Base-by-base conservation (phyloP, 306 rosid genomes). In the Dryas alaskensis region DNA sequence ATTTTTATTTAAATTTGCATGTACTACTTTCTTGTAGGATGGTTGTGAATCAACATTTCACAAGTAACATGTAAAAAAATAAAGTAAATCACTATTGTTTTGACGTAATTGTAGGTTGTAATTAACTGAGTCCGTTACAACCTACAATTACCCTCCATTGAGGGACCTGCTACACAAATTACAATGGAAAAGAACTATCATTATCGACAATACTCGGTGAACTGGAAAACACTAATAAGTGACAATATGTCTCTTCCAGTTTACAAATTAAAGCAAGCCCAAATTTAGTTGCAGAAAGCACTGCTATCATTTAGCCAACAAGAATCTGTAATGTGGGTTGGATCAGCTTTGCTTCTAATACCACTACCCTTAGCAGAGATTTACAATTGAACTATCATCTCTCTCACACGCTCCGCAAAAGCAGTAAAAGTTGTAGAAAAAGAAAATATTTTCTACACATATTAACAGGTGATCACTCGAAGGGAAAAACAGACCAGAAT, bases 391-490 rank as follows among this genome's bases (percentile, higher is more conserved):
- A 51, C 71, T 45, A 50, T 58, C 63, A 31, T 53, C 62, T 49
- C 45, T 42, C 43, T 31, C 58, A 68, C 48, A 45, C 58, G 37
- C 51, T 67, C 40, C 39, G 40, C 54, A 6, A 51, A 42, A 25
- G 59, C n/a, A 69, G 7, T 27, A 52, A 47, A 59, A 55, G 70
- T 8, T 48, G 46, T 11, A 27, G 9, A 3, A 27, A 69, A 65
- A 53, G 43, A 43, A 4, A 10, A 17, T 43, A 16, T 60, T 76
- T 69, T 76, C 79, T 83, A 80, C 89, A 88, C 54, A 65, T 79
- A 83, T 82, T 68, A 78, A 78, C 81, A 86, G 81, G 78, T 4
- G 48, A 82, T 76, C 81, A 81, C 47, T 70, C 44, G 74, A 78
- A 73, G 69, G 78, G 74, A 54, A 65, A 73, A 80, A 65, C 76